phyloP scores from a whole-genome alignment of 805 yeast genomes.

The Wickerhamiella galacta region DNA sequence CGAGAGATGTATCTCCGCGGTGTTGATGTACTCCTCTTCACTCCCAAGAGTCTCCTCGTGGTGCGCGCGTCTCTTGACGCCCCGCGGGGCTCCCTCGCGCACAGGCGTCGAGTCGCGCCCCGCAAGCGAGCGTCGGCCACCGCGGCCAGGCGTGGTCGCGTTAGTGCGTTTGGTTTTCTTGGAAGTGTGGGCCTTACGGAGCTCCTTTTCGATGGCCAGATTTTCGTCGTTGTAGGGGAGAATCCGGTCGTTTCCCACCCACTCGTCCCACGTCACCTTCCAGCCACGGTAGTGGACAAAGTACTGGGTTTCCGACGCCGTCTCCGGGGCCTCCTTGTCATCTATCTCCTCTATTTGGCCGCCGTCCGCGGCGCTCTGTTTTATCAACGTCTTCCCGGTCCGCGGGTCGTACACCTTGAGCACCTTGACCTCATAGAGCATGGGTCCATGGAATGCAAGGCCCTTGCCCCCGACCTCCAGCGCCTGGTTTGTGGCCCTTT shows the following conservation, averaged over 20 bases:
- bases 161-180: slow-evolving; percentile 15
- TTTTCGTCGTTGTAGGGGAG: slow-evolving; percentile 56
- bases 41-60: slow-evolving; percentile 17
- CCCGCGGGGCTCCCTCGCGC: background rate
- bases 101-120: no score
- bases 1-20: slow-evolving; percentile 35
- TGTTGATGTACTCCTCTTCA: slow-evolving; percentile 22
- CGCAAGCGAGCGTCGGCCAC: no score
- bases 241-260: slow-evolving; percentile 63
- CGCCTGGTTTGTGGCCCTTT: no score
- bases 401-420: slow-evolving; percentile 41
- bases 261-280: slow-evolving; percentile 93
- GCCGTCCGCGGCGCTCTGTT: slow-evolving; percentile 2
- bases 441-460: slow-evolving; percentile 79
- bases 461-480: slow-evolving; percentile 23
- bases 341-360: background rate
- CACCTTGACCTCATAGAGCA: slow-evolving; percentile 77
- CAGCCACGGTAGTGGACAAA: slow-evolving; percentile 87
- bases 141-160: no score
- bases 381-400: slow-evolving; percentile 3
- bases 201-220: slow-evolving; percentile 40
- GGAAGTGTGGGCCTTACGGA: slow-evolving; percentile 32
- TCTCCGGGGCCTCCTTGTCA: background rate
- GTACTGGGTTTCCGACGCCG: slow-evolving; percentile 26
- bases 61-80: background rate